phyloP scores from a whole-genome alignment of 169 alveolate species.

The Eimeria sp. region DNA sequence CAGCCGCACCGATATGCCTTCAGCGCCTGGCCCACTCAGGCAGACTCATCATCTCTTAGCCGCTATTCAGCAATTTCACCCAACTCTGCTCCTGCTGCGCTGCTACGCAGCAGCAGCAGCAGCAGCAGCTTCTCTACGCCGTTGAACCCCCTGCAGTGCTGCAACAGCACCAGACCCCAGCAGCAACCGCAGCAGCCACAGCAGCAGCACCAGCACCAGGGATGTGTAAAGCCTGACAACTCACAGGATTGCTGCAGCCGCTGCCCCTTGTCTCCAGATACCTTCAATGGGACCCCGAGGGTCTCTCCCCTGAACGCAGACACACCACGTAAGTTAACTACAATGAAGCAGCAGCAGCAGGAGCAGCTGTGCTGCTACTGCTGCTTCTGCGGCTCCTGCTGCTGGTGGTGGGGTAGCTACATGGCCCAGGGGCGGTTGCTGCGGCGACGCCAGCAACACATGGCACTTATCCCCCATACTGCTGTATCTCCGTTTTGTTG shows the following conservation, averaged over 20 bases:
- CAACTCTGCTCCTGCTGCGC: slow-evolving; percentile 8
- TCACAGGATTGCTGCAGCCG: background rate
- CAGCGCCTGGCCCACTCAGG: background rate
- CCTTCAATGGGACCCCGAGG: background rate
- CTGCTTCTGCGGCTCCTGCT: slow-evolving; percentile 45
- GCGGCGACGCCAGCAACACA: no score
- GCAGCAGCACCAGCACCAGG: slow-evolving; percentile 54
- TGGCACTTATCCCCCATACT: no score
- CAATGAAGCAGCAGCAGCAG: background rate
- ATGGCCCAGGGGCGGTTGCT: no score
- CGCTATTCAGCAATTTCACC: slow-evolving; percentile 1
- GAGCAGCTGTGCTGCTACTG: slow-evolving; percentile 17
- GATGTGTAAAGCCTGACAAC: background rate
- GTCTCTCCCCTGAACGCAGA: background rate
- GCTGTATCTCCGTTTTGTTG: background rate
- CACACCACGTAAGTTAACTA: slow-evolving; percentile 7
- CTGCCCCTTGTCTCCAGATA: slow-evolving; percentile 19
- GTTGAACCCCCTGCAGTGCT: background rate
- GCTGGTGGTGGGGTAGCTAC: background rate
- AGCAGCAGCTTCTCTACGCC: background rate
- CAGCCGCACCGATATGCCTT: slow-evolving; percentile 42
- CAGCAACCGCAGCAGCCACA: background rate
- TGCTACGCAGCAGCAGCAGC: background rate
- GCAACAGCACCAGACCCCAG: background rate
- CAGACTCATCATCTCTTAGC: background rate